Conservation (phyloP, 116 monocot genomes). For the Iris pallida region DNA sequence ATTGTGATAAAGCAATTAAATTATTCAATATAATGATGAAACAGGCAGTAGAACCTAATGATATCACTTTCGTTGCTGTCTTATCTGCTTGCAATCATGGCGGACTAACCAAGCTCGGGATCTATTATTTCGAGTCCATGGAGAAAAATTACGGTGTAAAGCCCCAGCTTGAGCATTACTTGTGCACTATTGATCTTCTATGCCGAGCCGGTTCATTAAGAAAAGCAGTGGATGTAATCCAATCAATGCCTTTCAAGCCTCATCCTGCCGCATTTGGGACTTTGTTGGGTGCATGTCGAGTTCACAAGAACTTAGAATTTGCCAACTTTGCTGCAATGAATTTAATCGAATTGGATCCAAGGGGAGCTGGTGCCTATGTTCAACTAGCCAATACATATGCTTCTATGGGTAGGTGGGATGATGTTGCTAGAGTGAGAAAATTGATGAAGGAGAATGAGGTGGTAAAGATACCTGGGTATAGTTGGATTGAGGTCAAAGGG, state of each 20-base stretch:
- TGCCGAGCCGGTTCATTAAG: slow-evolving; percentile 50
- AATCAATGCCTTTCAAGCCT: slow-evolving; percentile 37
- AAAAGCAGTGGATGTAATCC: slow-evolving; percentile 53
- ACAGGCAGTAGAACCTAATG: slow-evolving; percentile 34
- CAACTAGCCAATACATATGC: slow-evolving; percentile 74
- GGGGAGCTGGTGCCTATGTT: slow-evolving; percentile 62
- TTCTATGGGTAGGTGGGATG: slow-evolving; percentile 39
- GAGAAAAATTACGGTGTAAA: slow-evolving; percentile 29
- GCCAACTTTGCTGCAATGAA: slow-evolving; percentile 57
- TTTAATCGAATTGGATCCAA: slow-evolving; percentile 55
- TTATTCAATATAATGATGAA: slow-evolving; percentile 51
- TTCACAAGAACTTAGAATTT: slow-evolving; percentile 46
- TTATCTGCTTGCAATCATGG: slow-evolving; percentile 62
- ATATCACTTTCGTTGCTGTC: slow-evolving; percentile 58
- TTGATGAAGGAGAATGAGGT: slow-evolving; percentile 50
- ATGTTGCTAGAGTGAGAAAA: slow-evolving; percentile 55
- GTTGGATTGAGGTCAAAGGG: slow-evolving; percentile 61
- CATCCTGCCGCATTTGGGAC: slow-evolving; percentile 52
- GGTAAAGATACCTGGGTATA: slow-evolving; percentile 64
- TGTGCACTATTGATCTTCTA: slow-evolving; percentile 60
- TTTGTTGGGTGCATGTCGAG: slow-evolving; percentile 50
- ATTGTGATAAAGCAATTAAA: slow-evolving; percentile 30
- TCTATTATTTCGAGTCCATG: slow-evolving; percentile 49
- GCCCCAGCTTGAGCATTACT: slow-evolving; percentile 51
- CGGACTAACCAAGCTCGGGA: slow-evolving; percentile 39